Conservation (phyloP, 257 asterid species). For the Plectranthus barbatus region DNA sequence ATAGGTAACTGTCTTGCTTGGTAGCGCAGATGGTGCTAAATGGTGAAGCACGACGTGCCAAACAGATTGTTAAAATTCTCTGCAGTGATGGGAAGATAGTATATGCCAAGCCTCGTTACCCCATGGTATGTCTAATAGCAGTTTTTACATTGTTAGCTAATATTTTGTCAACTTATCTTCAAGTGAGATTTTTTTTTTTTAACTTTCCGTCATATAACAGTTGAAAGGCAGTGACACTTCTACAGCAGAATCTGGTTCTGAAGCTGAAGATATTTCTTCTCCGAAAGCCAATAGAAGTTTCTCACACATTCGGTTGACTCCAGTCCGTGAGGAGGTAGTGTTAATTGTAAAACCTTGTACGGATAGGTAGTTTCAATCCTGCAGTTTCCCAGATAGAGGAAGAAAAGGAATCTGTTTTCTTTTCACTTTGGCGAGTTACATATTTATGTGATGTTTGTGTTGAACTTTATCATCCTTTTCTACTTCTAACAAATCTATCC, state of each 20-base stretch:
- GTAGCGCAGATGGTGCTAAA: slow-evolving; percentile 66
- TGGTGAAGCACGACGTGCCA: slow-evolving; percentile 74
- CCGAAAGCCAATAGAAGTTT: slow-evolving; percentile 49
- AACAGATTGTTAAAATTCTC: slow-evolving; percentile 84
- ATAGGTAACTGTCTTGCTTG: slow-evolving; percentile 7
- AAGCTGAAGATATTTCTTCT: slow-evolving; percentile 73
- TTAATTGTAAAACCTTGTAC: slow-evolving; percentile 5
- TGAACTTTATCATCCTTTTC: neutral
- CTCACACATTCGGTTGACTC: slow-evolving; percentile 61
- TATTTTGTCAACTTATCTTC: neutral
- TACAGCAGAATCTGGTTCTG: slow-evolving; percentile 76
- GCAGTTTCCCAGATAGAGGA: neutral
- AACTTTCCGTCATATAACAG: slow-evolving; percentile 24
- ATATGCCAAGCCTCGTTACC: slow-evolving; percentile 78
- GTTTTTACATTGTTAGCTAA: neutral
- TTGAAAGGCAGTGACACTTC: slow-evolving; percentile 65
- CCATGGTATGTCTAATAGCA: slow-evolving; percentile 37
- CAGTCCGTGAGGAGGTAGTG: slow-evolving; percentile 67
- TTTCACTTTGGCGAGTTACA: neutral
- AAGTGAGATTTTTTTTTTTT: neutral
- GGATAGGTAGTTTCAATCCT: neutral
- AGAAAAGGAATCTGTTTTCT: neutral
- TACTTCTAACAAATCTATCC: neutral
- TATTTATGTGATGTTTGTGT: neutral
- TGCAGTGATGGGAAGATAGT: slow-evolving; percentile 95